A percentile compares a stretch with the other conserved stretches of the same genome.
Evolutionary conservation across 139 green algal genomes (phyloP).

Genomic region (Coccomyxa sp.): DNA sequence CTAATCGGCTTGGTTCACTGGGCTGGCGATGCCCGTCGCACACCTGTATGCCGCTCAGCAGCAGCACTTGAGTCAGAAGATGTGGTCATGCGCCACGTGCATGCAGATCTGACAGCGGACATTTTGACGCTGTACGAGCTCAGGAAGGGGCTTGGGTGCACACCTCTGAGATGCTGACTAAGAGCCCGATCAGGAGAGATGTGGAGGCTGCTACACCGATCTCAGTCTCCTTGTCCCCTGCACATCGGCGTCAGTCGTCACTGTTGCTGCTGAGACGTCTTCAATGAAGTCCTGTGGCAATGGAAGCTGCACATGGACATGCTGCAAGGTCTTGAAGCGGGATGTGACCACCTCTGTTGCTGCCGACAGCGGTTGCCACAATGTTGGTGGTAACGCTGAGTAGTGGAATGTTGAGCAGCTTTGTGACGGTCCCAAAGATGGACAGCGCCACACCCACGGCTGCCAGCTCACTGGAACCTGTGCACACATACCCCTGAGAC

Average conservation of each 20-base stretch:
- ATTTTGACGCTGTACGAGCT: no score
- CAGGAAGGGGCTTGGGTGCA: background rate
- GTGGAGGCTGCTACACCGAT: constrained; percentile 20
- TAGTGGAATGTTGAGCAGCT: constrained; percentile 74
- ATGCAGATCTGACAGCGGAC: no score
- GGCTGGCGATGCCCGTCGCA: no score
- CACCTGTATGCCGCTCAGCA: no score
- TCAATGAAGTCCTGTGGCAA: background rate
- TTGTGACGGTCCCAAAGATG: constrained; percentile 68
- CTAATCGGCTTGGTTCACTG: no score
- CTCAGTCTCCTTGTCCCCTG: background rate
- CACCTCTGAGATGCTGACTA: constrained; percentile 16
- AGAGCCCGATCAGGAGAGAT: constrained; percentile 21
- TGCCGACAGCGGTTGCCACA: constrained; percentile 48
- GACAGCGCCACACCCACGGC: constrained; percentile 58
- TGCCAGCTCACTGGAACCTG: constrained; percentile 51
- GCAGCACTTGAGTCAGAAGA: no score
- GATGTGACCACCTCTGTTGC: background rate
- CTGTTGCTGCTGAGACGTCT: no score
- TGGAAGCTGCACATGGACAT: no score
- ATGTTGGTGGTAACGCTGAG: constrained; percentile 65
- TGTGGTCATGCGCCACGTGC: no score
- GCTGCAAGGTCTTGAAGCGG: background rate
- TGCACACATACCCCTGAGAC: no score
- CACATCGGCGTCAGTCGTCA: no score